Base-by-base conservation (phyloP, 2,329 filamentous ascomycete species). In the Aciculosporium take region DNA sequence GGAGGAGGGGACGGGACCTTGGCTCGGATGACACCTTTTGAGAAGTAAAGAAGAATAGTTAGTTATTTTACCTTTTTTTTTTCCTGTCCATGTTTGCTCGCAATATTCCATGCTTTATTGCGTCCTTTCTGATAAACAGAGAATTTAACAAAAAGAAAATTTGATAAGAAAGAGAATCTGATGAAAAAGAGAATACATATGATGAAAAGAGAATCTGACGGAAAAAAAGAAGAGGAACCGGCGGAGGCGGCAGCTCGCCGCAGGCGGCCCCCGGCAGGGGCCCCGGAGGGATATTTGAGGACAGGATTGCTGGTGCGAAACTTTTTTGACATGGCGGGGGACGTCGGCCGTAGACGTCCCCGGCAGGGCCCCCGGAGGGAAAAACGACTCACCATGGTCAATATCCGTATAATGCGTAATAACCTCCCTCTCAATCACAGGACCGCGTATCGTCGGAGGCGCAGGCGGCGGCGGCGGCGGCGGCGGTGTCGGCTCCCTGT, bases 401-500 rank as follows among this genome's bases (percentile, higher is more conserved):
- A 93, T 81, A 55, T 89, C 83, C 44, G 80, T 74, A 57, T 91
- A 89, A 61, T 91, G 84, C 0, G 85, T 93, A 49, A 93, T 88
- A 44, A 94, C 79, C 56, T 94, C 84, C 54, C 89, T 78, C 60
- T 89, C 84, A 51, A 94, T 85, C 1, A 81, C 82, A 27, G 86
- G 86, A 17, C 80, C 79, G 32, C 77, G 73, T 52, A 91, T 79
- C 34, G 82, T 70, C 24, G 76, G 77, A 34, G 73, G 74, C n/a
- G 72, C 69, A 7, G 72, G 70, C 10, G 71, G 68, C 4, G 73
- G 71, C 9, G 69, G 69, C 17, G 71, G 65, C 7, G 65, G 25
- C 63, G 3, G 27, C 23, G 65, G 64, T 18, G 44, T 46, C 39
- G 47, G 62, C 49, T 68, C 63, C 32, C 58, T 59, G 45, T 58